Base-by-base conservation (phyloP, 73 alveolate genomes). In the Halteria grandinella region DNA sequence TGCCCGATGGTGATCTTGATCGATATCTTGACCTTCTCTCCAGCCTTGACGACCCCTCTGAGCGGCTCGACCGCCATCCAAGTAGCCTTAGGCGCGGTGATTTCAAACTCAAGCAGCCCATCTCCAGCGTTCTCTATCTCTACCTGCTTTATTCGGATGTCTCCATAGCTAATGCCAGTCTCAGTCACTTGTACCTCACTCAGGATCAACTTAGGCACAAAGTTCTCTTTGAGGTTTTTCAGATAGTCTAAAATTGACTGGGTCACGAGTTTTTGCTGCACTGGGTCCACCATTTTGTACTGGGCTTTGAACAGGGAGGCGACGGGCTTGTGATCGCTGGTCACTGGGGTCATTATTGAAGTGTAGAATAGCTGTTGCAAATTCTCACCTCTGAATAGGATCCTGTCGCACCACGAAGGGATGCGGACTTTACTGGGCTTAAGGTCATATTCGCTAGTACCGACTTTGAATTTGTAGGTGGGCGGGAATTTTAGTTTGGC, bases 341-440 rank as follows among this genome's bases (percentile, higher is more conserved):
- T 53, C n/a, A n/a, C 50, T 12, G 79, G 75, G 27, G 86, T 49
- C 28, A 55, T 43, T n/a, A 86, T 80, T 6, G 89, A 75, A 29
- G 81, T 69, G 80, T 92, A 92, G 58, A 80, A 85, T 43, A 81
- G 51, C 49, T 89, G 72, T 64, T 86, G 45, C 39, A 84, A 39
- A 53, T 71, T 47, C 52, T 85, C 83, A 4, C 89, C 85, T 57
- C 85, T 73, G 79, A 47, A 92, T 51, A 92, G 36, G 20, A 92
- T 92, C 54, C 98, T 82, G 86, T 92, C 98, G 48, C 95, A 86
- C 96, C 98, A 92, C 12, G 93, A 92, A 0, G 98, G 98, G 14
- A 86, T 76, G 73, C 96, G 78, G n/a, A 75, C 89, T 47, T 69
- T 71, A n/a, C n/a, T n/a, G n/a, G n/a, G n/a, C 1, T 79, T 73